Conservation (phyloP, 306 rosid genomes). For the Cicer arietinum region DNA sequence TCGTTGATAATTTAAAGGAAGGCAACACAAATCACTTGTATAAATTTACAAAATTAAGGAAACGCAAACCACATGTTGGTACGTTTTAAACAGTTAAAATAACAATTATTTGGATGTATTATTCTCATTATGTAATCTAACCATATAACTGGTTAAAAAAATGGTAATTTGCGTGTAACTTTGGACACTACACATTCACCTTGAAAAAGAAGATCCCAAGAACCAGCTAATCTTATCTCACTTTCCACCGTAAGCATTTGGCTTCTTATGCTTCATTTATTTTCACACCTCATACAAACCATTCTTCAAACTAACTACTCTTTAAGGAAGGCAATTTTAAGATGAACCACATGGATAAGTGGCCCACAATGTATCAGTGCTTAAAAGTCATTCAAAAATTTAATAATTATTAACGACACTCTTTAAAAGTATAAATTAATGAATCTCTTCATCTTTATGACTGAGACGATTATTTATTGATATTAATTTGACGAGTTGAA, state of each 20-base stretch:
- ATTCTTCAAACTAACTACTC: constrained; percentile 21
- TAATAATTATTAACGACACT: too few relatives aligned
- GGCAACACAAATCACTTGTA: too few relatives aligned
- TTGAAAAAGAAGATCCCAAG: constrained; percentile 20
- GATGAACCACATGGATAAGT: too few relatives aligned
- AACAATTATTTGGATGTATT: background rate
- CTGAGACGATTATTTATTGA: too few relatives aligned
- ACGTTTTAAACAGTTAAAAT: background rate
- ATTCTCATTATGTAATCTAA: background rate
- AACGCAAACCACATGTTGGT: too few relatives aligned
- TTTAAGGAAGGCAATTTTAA: constrained; percentile 19
- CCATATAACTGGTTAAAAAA: background rate
- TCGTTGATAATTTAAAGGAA: too few relatives aligned
- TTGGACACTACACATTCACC: background rate
- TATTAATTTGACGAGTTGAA: too few relatives aligned
- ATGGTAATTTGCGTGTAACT: constrained; percentile 10
- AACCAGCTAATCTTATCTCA: constrained; percentile 1
- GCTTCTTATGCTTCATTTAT: constrained; percentile 6
- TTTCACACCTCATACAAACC: constrained; percentile 11
- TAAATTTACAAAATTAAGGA: too few relatives aligned
- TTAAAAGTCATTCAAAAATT: too few relatives aligned
- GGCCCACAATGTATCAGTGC: too few relatives aligned
- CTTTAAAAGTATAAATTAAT: too few relatives aligned
- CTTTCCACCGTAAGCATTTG: constrained; percentile 30
- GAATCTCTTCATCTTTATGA: too few relatives aligned